phyloP scores from a whole-genome alignment of 1,284 basidiomycete genomes.

The Moniliophthora roreri region DNA sequence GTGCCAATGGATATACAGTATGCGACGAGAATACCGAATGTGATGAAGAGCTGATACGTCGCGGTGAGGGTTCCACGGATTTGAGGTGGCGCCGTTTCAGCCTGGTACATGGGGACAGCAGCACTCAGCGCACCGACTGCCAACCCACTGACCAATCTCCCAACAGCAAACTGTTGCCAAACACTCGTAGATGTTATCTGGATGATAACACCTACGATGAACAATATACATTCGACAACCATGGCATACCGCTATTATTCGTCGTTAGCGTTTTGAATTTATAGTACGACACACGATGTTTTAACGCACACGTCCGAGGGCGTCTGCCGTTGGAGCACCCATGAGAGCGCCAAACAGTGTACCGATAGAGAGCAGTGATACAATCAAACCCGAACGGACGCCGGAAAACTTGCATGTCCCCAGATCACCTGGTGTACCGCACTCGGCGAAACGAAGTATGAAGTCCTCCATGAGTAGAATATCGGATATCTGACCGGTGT shows the following conservation, averaged over 20 bases:
- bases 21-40: constrained; percentile 75
- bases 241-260: constrained; percentile 75
- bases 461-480: constrained; percentile 79
- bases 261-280: too few species aligned
- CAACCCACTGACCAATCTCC: constrained; percentile 67
- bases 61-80: constrained; percentile 76
- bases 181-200: constrained; percentile 48
- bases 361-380: constrained; percentile 66
- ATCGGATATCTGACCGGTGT: constrained; percentile 79
- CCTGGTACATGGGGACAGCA: constrained; percentile 80
- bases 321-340: constrained; percentile 67
- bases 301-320: constrained; percentile 68
- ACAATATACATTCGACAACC: constrained; percentile 64
- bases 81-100: constrained; percentile 75
- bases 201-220: constrained; percentile 71
- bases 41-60: constrained; percentile 76
- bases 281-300: too few species aligned
- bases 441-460: constrained; percentile 59
- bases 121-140: constrained; percentile 74
- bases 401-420: constrained; percentile 49
- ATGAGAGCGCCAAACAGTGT: constrained; percentile 60
- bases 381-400: constrained; percentile 64
- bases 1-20: constrained; percentile 66
- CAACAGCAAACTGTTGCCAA: constrained; percentile 71
- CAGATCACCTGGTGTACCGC: constrained; percentile 36